Conservation (phyloP, 2,329 filamentous ascomycete species). For the Apiospora rasikravindrae region DNA sequence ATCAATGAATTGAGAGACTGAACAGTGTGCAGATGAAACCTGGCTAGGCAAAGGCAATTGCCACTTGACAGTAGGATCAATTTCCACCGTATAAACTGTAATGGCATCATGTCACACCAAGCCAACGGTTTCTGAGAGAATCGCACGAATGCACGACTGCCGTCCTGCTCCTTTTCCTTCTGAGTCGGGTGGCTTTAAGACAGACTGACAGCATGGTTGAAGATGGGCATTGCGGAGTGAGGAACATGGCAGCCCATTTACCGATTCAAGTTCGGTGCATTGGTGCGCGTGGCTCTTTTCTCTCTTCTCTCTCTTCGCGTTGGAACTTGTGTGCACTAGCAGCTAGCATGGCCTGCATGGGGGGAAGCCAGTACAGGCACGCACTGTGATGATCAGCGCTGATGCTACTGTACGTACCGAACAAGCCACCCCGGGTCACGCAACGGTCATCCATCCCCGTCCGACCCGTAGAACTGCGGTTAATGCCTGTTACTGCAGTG, state of each 20-base stretch:
- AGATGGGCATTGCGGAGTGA: conserved; percentile 11
- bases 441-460: conserved; percentile 11
- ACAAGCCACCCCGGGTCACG: conserved; percentile 16
- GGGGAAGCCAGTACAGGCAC: background rate
- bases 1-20: conserved; percentile 18
- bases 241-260: background rate
- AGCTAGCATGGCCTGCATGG: background rate
- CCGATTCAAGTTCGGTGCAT: background rate
- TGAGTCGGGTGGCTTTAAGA: conserved; percentile 13
- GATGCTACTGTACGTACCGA: conserved; percentile 14
- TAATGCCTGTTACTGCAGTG: conserved; percentile 5
- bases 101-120: background rate
- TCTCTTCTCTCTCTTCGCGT: conserved; percentile 1
- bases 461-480: conserved; percentile 13
- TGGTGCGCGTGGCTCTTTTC: background rate
- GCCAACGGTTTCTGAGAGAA: background rate
- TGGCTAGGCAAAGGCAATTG: conserved; percentile 1
- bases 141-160: background rate
- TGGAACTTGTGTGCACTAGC: background rate
- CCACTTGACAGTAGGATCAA: conserved; percentile 1
- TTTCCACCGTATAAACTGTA: conserved; percentile 9
- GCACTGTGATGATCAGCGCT: conserved; percentile 16
- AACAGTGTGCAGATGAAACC: conserved; percentile 14
- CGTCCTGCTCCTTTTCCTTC: background rate
- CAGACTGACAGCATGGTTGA: conserved; percentile 8